These are phyloP conservation scores for Leonotis leonurus DNA, from an alignment of 257 asterid species.

Conservation along the genomic window DNA sequence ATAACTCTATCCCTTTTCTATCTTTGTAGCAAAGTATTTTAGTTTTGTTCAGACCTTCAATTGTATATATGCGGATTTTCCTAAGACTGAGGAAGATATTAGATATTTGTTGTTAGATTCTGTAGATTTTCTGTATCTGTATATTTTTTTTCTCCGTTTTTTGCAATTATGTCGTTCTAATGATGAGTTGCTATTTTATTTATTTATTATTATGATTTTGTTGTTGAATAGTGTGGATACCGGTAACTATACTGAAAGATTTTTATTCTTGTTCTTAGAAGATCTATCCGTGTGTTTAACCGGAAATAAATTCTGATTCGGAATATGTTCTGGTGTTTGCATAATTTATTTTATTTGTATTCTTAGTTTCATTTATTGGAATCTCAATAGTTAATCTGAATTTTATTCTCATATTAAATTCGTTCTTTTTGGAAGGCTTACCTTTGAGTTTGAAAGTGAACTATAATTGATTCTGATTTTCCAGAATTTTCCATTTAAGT, in stretches of 20 bases:
- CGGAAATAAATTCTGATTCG: background rate
- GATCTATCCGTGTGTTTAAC: background rate
- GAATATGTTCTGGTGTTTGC: slow-evolving; percentile 1
- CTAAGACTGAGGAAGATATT: background rate
- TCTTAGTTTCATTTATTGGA: background rate
- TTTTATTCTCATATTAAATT: background rate
- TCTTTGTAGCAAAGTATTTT: no score
- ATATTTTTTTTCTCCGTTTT: no score
- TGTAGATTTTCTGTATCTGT: background rate
- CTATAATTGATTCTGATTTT: background rate
- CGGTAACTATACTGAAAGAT: background rate
- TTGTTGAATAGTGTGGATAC: background rate
- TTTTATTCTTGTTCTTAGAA: slow-evolving; percentile 3
- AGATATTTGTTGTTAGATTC: background rate
- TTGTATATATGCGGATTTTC: background rate
- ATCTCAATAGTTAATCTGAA: background rate
- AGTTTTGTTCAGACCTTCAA: background rate
- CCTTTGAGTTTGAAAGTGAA: background rate
- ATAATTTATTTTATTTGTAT: background rate
- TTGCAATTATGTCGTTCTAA: background rate
- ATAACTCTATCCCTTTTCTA: no score
- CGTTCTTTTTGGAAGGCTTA: background rate
- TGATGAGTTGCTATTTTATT: background rate
- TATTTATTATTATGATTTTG: background rate
- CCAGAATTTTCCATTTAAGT: background rate